Evolutionary conservation across 495 filamentous ascomycete genomes (phyloP), one percentile per base, ranked within the genome.

Genomic region (Elasticomyces elasticus): DNA sequence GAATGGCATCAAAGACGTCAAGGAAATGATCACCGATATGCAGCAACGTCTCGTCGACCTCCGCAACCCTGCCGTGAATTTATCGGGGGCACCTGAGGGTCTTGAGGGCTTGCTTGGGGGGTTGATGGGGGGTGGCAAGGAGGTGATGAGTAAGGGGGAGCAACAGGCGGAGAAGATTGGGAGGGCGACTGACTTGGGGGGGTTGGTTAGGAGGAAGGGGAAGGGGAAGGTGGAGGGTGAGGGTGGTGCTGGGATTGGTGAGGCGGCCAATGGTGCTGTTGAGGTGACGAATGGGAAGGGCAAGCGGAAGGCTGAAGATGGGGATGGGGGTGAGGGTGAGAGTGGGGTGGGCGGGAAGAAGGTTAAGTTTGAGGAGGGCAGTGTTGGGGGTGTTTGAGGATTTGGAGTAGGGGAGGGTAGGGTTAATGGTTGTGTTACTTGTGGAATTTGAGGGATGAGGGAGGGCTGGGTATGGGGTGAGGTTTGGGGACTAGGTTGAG

Each of bases 11-110:
- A 71, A 76, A 11, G 89, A 95, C 54, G 85, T 90, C 27, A 90
- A 86, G 68, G 89, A 94, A 33, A 82, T 95, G 50, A 76, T 94
- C 33, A 76, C 74, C 37, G 89, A 95, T 61, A 91, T 95, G 87
- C 83, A 94, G 72, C 80, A 84, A 69, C 71, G 85, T 83, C 80
- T 95, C 43, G 61, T 76, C 47, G 91, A 97, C 49, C 79, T 95
- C 5, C 80, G 74, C 22, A 82, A 82, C 49, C 80, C 86, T 1
- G 74, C 83, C 49, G 44, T 52, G 44, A 69, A 85, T 11, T 72
- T 76, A 4, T 63, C 77, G n/a, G 73, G 70, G 6, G 40, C 56
- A 7, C 61, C 67, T 31, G 59, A 66, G 31, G 65, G 67, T 12
- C 60, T 74, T 24, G 67, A 75, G 19, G 83, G 87, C n/a, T 73